Percentiles rank a stretch among this genome's conserved stretches.
These are phyloP conservation scores for Lentinula guzmanii DNA, from an alignment of 768 basidiomycete genomes.

Conservation along the genomic window DNA sequence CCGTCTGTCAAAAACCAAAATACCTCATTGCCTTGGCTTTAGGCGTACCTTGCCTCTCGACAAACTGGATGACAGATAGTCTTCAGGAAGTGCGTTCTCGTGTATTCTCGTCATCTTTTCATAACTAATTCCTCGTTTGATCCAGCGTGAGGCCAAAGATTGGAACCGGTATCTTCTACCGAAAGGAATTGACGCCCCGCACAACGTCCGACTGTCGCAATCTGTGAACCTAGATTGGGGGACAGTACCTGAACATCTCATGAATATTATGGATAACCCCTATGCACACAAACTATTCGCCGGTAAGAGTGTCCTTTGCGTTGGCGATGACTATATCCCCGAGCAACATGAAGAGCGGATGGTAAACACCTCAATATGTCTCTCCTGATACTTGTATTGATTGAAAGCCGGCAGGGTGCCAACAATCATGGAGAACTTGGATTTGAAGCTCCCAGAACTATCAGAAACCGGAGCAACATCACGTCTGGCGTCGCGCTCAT, in stretches of 20 bases:
- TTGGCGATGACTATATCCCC: constrained; percentile 53
- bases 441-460: background rate
- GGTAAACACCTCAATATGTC: background rate
- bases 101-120: background rate
- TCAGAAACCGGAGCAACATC: constrained; percentile 11
- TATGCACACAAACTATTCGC: constrained; percentile 55
- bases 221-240: constrained; percentile 46
- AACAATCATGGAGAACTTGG: background rate
- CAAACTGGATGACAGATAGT: constrained; percentile 44
- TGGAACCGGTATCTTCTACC: constrained; percentile 60
- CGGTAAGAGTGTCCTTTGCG: constrained; percentile 50
- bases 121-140: background rate
- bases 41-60: constrained; percentile 77
- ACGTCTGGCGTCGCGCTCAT: constrained; percentile 39
- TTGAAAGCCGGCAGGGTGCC: background rate
- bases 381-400: background rate
- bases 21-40: constrained; percentile 77
- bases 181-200: constrained; percentile 46
- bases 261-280: constrained; percentile 51
- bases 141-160: constrained; percentile 34
- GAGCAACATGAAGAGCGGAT: constrained; percentile 8
- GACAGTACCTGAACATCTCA: constrained; percentile 40
- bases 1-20: constrained; percentile 67
- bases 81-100: constrained; percentile 23
- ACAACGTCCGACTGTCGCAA: constrained; percentile 32